These are phyloP conservation scores for Uncinocarpus reesii DNA, from an alignment of 2,329 filamentous ascomycete genomes.

Conservation along the genomic window DNA sequence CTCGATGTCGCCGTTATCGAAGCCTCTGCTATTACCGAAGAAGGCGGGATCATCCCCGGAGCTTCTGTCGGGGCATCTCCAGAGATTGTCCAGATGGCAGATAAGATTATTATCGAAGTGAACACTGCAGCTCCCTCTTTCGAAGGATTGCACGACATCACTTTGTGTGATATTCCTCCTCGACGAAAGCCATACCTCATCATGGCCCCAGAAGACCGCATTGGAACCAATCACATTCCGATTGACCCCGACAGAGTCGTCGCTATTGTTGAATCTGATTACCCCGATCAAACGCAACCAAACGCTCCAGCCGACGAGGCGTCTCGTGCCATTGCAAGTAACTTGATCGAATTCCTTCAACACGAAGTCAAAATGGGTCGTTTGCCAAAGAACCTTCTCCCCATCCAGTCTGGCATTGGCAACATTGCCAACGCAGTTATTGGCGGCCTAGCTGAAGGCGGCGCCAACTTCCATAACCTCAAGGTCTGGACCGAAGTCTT, in stretches of 20 bases:
- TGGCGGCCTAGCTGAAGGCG: conserved; percentile 62
- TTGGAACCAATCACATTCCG: conserved; percentile 71
- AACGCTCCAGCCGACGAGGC: conserved; percentile 66
- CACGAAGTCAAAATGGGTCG: conserved; percentile 72
- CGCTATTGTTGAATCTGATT: conserved; percentile 74
- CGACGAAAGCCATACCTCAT: conserved; percentile 74
- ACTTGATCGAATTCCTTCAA: conserved; percentile 77
- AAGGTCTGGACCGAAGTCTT: conserved; percentile 92
- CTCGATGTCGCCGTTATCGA: conserved; percentile 79
- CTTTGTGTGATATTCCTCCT: conserved; percentile 75
- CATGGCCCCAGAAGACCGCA: conserved; percentile 75
- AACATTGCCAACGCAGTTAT: conserved; percentile 91
- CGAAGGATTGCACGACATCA: conserved; percentile 83
- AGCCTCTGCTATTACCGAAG: conserved; percentile 75
- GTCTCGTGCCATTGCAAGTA: conserved; percentile 61
- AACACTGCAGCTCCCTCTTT: conserved; percentile 79
- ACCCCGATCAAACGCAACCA: conserved; percentile 63
- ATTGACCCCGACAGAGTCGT: conserved; percentile 77
- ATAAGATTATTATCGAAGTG: conserved; percentile 88
- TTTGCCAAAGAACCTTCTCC: conserved; percentile 64
- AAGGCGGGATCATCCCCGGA: conserved; percentile 79
- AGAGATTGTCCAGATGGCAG: conserved; percentile 79
- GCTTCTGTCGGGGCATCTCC: conserved; percentile 77
- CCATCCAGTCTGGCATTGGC: conserved; percentile 78
- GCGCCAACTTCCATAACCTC: conserved; percentile 72